Evolutionary conservation across 2,329 filamentous ascomycete genomes (phyloP), one percentile per base, ranked within the genome.

Genomic region (Fusarium poae): DNA sequence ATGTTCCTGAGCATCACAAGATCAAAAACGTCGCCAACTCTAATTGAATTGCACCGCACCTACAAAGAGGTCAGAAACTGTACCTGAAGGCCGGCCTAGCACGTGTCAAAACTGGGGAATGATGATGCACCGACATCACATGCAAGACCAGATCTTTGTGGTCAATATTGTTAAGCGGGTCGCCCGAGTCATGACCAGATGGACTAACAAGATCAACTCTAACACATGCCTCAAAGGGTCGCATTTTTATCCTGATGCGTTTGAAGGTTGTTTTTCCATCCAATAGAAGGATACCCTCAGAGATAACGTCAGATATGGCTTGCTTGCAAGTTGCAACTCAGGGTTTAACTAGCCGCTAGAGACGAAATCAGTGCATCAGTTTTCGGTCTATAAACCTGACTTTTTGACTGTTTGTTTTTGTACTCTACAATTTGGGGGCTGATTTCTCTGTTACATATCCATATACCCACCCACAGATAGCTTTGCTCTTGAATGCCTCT

Each of bases 71-170:
- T 18, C 8, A 23, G 39, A 39, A 60, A 37, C 32, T 59, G 66
- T 70, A 51, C 57, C 67, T 67, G 57, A 70, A 57, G 62, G 53
- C 58, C 46, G 57, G 35, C 48, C 63, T 62, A 74, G 72, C 72
- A 74, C 72, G 72, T 74, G 72, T 74, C 72, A 74, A 62, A 73
- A 54, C 68, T 58, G 67, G 70, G 56, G 60, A 64, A 71, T 63
- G 70, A 59, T 64, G 58, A 65, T 65, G 62, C 49, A 59, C 45
- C 51, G 25, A 59, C 62, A 65, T 74, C 72, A 74, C 72, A 74
- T 74, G 72, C 68, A 63, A 74, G 70, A 55, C 53, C 23, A 46
- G 29, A 57, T 44, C 42, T 52, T 50, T 18, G 37, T 52, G 25
- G 67, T 70, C 51, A 61, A 49, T 6, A 25, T 32, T 71, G 67